phyloP scores from a whole-genome alignment of 1,284 basidiomycete genomes.

The Leccinum solheimii region DNA sequence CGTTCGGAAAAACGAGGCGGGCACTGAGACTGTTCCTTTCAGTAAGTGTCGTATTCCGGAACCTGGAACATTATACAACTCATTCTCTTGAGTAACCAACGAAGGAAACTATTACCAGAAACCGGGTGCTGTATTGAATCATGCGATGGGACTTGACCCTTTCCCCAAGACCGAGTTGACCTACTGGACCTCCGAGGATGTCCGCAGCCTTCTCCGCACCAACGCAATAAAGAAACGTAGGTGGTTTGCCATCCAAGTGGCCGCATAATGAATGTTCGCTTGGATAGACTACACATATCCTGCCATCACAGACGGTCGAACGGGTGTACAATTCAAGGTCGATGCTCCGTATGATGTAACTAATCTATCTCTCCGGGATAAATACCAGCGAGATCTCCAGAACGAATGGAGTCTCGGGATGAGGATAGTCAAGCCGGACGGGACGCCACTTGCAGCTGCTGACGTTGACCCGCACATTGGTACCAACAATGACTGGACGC shows the following conservation, averaged over 20 bases:
- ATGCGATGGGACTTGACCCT: conserved; percentile 6
- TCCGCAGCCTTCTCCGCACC: conserved; percentile 3
- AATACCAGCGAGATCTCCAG: conserved; percentile 9
- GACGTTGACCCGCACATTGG: no score
- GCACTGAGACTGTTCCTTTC: conserved; percentile 3
- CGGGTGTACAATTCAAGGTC: conserved; percentile 6
- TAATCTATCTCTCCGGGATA: conserved; percentile 12
- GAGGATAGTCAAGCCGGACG: no score
- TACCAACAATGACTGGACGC: no score
- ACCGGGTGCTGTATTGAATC: neutral
- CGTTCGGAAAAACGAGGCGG: conserved; percentile 15
- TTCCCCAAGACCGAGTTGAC: conserved; percentile 5
- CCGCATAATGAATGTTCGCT: neutral
- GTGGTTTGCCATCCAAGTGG: neutral
- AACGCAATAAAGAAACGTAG: conserved; percentile 5
- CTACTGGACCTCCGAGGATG: conserved; percentile 17
- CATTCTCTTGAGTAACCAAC: conserved; percentile 2
- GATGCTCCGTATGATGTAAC: conserved; percentile 13
- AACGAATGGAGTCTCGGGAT: conserved; percentile 3
- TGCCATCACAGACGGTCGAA: conserved; percentile 8
- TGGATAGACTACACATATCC: conserved; percentile 23
- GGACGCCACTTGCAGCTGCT: no score
- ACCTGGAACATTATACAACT: neutral
- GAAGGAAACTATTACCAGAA: conserved; percentile 3
- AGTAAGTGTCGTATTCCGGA: neutral